These are phyloP conservation scores for Haemoproteus tartakovskyi DNA, from an alignment of 169 alveolate species.

Conservation along the genomic window DNA sequence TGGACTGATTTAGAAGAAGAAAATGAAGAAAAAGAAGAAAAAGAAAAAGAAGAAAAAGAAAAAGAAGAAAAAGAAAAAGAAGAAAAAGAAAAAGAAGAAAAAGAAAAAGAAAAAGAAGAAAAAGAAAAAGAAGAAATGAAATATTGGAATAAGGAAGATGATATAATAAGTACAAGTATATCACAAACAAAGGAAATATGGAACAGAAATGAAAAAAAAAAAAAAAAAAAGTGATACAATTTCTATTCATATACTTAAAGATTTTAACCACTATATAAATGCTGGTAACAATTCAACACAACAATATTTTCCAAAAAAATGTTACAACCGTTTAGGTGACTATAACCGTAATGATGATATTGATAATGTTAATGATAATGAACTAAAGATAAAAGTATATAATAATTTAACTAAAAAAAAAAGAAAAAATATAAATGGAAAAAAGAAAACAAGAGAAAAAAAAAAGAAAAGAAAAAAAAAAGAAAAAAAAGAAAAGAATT, in stretches of 20 bases:
- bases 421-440: background rate
- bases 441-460: background rate
- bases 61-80: background rate
- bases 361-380: background rate
- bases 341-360: no score
- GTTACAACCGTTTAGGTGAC: no score
- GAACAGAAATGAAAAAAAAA: no score
- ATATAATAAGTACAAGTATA: no score
- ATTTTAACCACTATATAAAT: no score
- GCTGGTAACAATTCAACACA: no score
- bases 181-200: no score
- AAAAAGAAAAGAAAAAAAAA: background rate
- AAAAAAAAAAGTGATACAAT: no score
- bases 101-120: background rate
- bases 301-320: no score
- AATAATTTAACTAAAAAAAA: background rate
- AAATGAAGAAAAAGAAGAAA: background rate
- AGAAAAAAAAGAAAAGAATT: background rate
- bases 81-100: conserved; percentile 7
- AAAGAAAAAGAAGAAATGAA: background rate
- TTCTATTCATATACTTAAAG: no score
- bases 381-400: conserved; percentile 1
- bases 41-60: background rate
- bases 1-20: background rate
- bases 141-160: no score